Base-by-base conservation (phyloP, 2,329 filamentous ascomycete species). In the Trichoderma atrobrunneum region DNA sequence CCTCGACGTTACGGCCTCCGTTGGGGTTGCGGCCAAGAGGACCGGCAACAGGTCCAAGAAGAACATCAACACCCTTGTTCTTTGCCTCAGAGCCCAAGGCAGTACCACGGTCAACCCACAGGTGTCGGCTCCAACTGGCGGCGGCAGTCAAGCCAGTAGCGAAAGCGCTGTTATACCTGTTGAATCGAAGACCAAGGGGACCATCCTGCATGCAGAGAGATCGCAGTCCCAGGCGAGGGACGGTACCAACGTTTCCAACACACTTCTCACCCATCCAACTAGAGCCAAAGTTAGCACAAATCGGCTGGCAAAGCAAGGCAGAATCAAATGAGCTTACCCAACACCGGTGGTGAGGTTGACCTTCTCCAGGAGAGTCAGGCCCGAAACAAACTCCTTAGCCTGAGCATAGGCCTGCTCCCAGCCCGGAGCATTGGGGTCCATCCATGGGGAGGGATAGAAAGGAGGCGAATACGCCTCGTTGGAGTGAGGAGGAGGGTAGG, bases 301-400 rank as follows among this genome's bases (percentile, higher is more conserved):
- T 26, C 3, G 28, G 18, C 12, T 24, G 14, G 24, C 57, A 57
- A n/a, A n/a, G 11, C 4, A 24, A 32, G n/a, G 32, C 18, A 26
- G 14, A 24, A 56, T 5, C 11, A 34, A 30, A 21, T 10, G 21
- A n/a, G 83, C 90, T 81, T 83, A 95, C 88, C 94, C 94, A 74
- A 92, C 89, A 80, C 95, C 95, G 0, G 95, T 98, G 3, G 95
- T 98, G 75, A 99, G 81, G 81, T 98, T 98, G 81, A 98, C 94
- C 84, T 97, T 98, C 81, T 98, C 95, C 12, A 90, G 79, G 43
- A 97, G 86, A 0, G 94, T 97, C 82, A 97, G 83, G 79, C 94
- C 90, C 11, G 91, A 92, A 60, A 98, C 94, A 77, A 97, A 95
- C 3, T 86, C 88, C 76, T 88, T 89, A 1, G 95, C 95, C 80